These are phyloP conservation scores for Scheffersomyces cryptocercus DNA, from an alignment of 1,139 yeast genomes.

Conservation along the genomic window DNA sequence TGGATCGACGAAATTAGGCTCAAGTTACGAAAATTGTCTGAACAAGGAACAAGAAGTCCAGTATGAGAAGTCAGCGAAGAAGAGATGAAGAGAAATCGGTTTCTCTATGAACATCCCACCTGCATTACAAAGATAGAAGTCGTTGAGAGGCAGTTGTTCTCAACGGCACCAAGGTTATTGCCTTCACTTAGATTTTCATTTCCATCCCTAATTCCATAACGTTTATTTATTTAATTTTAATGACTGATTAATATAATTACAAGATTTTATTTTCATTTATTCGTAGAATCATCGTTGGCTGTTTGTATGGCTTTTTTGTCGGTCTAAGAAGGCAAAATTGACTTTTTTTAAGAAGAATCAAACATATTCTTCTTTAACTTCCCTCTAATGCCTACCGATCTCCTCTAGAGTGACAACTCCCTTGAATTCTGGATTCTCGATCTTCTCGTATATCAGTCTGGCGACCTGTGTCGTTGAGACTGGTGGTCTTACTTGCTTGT, in stretches of 20 bases:
- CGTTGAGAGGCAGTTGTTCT: not conserved
- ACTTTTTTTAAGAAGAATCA: too few species aligned
- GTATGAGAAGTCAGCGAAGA: too few species aligned
- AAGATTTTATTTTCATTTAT: too few species aligned
- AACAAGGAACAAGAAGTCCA: too few species aligned
- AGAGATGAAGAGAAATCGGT: too few species aligned
- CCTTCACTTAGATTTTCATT: not conserved
- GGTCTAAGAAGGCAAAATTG: too few species aligned
- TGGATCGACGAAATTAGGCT: constrained; percentile 26
- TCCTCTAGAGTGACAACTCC: constrained; percentile 66
- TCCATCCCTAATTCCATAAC: not conserved
- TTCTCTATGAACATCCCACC: too few species aligned
- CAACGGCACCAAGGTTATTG: too few species aligned
- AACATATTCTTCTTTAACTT: too few species aligned
- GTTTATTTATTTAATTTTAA: not conserved
- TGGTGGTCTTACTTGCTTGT: constrained; percentile 59
- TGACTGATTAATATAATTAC: not conserved
- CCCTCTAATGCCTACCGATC: constrained; percentile 17
- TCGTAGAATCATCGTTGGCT: too few species aligned
- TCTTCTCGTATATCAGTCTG: constrained; percentile 52
- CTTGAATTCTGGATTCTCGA: constrained; percentile 47
- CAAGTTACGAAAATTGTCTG: constrained; percentile 6
- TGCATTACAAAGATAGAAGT: too few species aligned
- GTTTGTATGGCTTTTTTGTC: too few species aligned
- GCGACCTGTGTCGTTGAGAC: constrained; percentile 74